Conservation (phyloP, 2,329 filamentous ascomycete genomes). For the Graphium sp. region DNA sequence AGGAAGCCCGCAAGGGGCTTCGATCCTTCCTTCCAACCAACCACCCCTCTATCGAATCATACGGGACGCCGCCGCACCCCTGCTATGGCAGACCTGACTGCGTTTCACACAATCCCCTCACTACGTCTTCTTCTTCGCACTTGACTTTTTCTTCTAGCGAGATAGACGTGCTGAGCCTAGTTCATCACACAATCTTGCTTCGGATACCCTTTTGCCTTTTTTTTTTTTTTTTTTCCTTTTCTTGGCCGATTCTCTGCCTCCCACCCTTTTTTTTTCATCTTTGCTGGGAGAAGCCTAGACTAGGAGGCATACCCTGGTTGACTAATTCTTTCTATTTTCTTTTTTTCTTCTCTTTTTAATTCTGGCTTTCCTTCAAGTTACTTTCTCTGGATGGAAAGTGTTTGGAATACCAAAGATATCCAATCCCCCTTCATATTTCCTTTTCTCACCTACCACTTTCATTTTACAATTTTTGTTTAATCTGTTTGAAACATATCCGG, state of each 20-base stretch:
- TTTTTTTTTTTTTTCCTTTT: slow-evolving; percentile 3
- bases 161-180: not conserved
- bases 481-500: too few species aligned
- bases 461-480: too few species aligned
- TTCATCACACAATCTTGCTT: not conserved
- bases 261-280: slow-evolving; percentile 1
- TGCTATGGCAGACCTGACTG: too few species aligned
- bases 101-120: not conserved
- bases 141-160: not conserved
- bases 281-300: too few species aligned
- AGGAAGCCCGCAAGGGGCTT: not conserved
- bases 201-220: slow-evolving; percentile 1
- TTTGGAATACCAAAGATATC: too few species aligned
- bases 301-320: too few species aligned
- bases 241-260: not conserved
- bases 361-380: not conserved
- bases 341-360: not conserved
- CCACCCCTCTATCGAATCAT: too few species aligned
- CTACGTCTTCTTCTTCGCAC: not conserved
- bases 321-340: not conserved
- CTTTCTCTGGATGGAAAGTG: too few species aligned
- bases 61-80: too few species aligned
- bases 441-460: too few species aligned
- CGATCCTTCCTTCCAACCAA: too few species aligned
- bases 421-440: too few species aligned